Evolutionary conservation across 768 basidiomycete genomes (phyloP).

Genomic region (Neoboletus brunneissimus): DNA sequence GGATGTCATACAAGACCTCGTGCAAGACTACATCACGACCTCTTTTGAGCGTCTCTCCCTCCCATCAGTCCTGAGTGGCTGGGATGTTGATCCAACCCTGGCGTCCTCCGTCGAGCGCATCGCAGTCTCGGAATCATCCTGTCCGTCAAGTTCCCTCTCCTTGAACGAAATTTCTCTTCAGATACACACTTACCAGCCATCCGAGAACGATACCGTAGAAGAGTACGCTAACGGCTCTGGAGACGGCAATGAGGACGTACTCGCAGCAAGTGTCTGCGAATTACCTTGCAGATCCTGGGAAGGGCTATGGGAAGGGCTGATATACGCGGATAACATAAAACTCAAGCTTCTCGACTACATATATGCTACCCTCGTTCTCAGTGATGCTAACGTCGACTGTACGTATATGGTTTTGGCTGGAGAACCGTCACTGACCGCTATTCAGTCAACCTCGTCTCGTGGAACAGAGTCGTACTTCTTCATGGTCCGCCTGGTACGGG

Average conservation of each 20-base stretch:
- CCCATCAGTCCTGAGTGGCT: constrained; percentile 71
- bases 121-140: constrained; percentile 65
- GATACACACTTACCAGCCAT: constrained; percentile 87
- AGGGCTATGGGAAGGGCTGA: constrained; percentile 89
- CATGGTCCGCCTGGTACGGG: constrained; percentile 98
- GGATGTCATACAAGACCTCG: constrained; percentile 67
- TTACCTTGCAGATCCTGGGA: constrained; percentile 83
- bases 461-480: constrained; percentile 92
- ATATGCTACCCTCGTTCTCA: constrained; percentile 89
- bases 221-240: constrained; percentile 65
- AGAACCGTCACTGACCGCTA: constrained; percentile 6
- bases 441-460: constrained; percentile 84
- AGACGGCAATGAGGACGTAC: constrained; percentile 64
- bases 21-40: constrained; percentile 50
- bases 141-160: constrained; percentile 51
- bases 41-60: constrained; percentile 67
- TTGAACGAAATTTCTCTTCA: constrained; percentile 62
- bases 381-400: constrained; percentile 86
- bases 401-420: constrained; percentile 27
- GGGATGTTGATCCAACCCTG: constrained; percentile 74
- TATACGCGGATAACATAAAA: constrained; percentile 85
- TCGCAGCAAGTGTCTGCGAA: constrained; percentile 87
- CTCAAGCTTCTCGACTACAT: constrained; percentile 89
- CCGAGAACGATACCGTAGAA: constrained; percentile 62
- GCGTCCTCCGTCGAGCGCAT: constrained; percentile 75